These are phyloP conservation scores for Plenodomus biglobosus DNA, from an alignment of 2,329 filamentous ascomycete species.

Conservation along the genomic window DNA sequence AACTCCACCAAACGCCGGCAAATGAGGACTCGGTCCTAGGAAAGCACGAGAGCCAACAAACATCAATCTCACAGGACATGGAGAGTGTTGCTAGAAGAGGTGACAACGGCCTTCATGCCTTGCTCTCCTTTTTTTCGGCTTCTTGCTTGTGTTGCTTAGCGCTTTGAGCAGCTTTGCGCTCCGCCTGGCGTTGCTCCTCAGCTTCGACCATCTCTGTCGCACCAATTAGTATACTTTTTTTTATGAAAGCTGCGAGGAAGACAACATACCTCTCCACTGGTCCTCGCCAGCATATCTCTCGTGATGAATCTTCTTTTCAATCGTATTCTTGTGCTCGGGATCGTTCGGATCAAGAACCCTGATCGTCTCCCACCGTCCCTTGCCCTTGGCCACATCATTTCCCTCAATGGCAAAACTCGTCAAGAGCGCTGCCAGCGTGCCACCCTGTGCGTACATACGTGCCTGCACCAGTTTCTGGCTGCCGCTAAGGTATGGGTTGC, in stretches of 20 bases:
- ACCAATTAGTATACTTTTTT: constrained; percentile 17
- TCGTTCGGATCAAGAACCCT: constrained; percentile 79
- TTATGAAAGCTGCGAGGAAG: neutral
- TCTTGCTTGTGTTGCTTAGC: constrained; percentile 12
- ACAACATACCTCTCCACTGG: constrained; percentile 77
- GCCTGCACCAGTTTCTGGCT: constrained; percentile 92
- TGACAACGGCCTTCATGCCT: constrained; percentile 11
- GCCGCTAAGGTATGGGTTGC: constrained; percentile 72
- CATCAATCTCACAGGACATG: too few relatives aligned
- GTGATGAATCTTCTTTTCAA: constrained; percentile 86
- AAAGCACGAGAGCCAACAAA: too few relatives aligned
- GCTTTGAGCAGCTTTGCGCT: constrained; percentile 46
- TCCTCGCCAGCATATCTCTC: constrained; percentile 87
- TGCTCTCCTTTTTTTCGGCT: constrained; percentile 18
- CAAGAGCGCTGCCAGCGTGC: constrained; percentile 82
- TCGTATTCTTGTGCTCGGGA: constrained; percentile 76
- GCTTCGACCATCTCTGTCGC: constrained; percentile 75
- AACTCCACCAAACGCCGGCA: constrained; percentile 20
- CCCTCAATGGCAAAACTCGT: constrained; percentile 82
- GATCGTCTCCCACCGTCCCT: constrained; percentile 81
- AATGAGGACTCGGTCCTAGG: constrained; percentile 15
- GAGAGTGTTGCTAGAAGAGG: too few relatives aligned
- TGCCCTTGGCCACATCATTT: constrained; percentile 72
- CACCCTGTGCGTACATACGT: constrained; percentile 87
- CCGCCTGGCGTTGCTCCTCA: constrained; percentile 66